Conservation (phyloP, 257 asterid genomes). For the Striga asiatica region DNA sequence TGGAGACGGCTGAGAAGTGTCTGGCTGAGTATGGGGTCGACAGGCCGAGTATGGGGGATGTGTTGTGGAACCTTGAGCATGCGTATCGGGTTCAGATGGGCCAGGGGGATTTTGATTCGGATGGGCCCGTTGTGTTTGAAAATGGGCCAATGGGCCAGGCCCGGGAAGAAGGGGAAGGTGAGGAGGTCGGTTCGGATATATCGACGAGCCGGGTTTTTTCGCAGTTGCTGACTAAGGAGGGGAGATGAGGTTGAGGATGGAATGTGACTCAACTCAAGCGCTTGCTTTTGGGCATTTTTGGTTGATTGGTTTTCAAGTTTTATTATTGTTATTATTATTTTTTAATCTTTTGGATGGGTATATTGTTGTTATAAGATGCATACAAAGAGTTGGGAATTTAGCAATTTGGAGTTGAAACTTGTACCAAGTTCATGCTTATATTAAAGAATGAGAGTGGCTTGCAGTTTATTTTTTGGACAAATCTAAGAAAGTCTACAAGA, state of each 20-base stretch:
- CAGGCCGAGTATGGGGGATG: constrained; percentile 74
- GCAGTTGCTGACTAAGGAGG: constrained; percentile 59
- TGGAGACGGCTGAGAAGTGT: constrained; percentile 70
- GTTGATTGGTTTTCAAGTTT: neutral
- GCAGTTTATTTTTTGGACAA: too few species aligned
- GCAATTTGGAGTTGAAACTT: too few species aligned
- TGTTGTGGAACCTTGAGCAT: constrained; percentile 72
- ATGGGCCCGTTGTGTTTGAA: constrained; percentile 15
- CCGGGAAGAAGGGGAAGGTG: constrained; percentile 12
- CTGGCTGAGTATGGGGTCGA: constrained; percentile 62
- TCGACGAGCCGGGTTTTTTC: constrained; percentile 67
- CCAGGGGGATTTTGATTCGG: constrained; percentile 14
- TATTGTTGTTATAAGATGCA: too few species aligned
- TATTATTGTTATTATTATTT: too few species aligned
- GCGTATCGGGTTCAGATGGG: constrained; percentile 57
- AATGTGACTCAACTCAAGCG: too few species aligned
- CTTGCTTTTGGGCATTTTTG: too few species aligned
- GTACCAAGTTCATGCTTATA: too few species aligned
- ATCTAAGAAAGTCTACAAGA: too few species aligned
- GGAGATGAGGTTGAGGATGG: constrained; percentile 27
- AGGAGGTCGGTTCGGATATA: constrained; percentile 37
- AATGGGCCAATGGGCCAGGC: constrained; percentile 7
- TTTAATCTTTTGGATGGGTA: too few species aligned
- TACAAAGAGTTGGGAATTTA: too few species aligned
- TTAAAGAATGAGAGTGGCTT: too few species aligned